These are phyloP conservation scores for Ustilago lituana DNA, from an alignment of 1,284 basidiomycete genomes.

Conservation along the genomic window DNA sequence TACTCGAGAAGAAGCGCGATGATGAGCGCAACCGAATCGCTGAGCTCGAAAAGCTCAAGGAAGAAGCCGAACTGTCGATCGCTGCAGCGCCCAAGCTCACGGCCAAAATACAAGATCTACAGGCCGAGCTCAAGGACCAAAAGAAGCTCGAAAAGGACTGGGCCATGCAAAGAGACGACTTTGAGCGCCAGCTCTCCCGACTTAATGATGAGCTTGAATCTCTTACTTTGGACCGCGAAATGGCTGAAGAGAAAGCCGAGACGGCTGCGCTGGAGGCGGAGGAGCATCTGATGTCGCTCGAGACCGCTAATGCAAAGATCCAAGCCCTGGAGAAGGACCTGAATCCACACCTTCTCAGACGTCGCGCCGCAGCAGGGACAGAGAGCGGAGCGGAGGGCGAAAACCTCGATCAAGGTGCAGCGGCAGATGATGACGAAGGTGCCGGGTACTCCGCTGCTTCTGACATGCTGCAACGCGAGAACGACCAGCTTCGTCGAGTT, in stretches of 20 bases:
- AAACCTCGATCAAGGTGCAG: slow-evolving; percentile 7
- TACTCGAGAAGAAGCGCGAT: slow-evolving; percentile 83
- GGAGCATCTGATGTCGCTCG: slow-evolving; percentile 84
- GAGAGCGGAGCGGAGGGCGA: slow-evolving; percentile 18
- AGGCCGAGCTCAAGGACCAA: slow-evolving; percentile 54
- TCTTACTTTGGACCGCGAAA: slow-evolving; percentile 92
- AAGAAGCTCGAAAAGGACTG: slow-evolving; percentile 59
- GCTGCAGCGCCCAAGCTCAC: slow-evolving; percentile 78
- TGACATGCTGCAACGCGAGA: slow-evolving; percentile 94
- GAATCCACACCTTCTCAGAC: slow-evolving; percentile 34
- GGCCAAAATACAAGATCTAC: slow-evolving; percentile 50
- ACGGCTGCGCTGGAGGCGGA: slow-evolving; percentile 80
- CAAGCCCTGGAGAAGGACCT: slow-evolving; percentile 39
- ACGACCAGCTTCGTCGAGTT: slow-evolving; percentile 92
- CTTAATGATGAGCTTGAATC: slow-evolving; percentile 91
- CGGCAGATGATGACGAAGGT: slow-evolving; percentile 6
- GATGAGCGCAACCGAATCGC: slow-evolving; percentile 86
- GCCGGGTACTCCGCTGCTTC: slow-evolving; percentile 36
- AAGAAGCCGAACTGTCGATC: slow-evolving; percentile 85
- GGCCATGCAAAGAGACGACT: slow-evolving; percentile 48
- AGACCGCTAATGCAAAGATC: slow-evolving; percentile 74
- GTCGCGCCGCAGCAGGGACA: slow-evolving; percentile 68
- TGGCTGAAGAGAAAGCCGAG: slow-evolving; percentile 93
- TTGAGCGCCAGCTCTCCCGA: slow-evolving; percentile 73
- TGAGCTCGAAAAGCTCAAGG: slow-evolving; percentile 82